These are phyloP conservation scores for Apiotrichum porosum DNA, from an alignment of 1,284 basidiomycete genomes.

Conservation along the genomic window DNA sequence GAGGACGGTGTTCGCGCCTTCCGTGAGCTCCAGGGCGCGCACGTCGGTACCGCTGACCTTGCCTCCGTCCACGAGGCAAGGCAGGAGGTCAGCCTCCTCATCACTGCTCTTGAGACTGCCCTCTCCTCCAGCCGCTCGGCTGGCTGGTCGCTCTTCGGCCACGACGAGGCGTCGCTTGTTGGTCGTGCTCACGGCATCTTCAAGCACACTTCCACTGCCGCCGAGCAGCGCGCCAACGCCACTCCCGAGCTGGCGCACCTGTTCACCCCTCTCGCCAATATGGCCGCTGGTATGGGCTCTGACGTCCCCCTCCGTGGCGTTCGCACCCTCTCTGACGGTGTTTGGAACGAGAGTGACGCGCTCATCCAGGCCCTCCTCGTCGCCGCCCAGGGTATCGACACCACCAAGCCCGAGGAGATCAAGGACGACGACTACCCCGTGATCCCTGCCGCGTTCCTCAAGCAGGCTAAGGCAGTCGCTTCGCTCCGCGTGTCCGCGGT, in stretches of 20 bases:
- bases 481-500: slow-evolving; percentile 41
- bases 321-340: slow-evolving; percentile 4
- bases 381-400: slow-evolving; percentile 59
- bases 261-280: slow-evolving; percentile 52
- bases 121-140: slow-evolving; percentile 18
- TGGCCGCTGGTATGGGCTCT: slow-evolving; percentile 47
- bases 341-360: slow-evolving; percentile 41
- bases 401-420: neutral
- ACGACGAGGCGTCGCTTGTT: slow-evolving; percentile 21
- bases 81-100: slow-evolving; percentile 21
- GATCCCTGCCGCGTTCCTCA: slow-evolving; percentile 28
- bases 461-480: slow-evolving; percentile 21
- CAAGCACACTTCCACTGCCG: slow-evolving; percentile 1
- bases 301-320: slow-evolving; percentile 1
- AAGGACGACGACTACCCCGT: slow-evolving; percentile 40
- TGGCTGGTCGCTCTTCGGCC: slow-evolving; percentile 24
- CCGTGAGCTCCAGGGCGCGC: slow-evolving; percentile 31
- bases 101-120: slow-evolving; percentile 20
- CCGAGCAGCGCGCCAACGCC: slow-evolving; percentile 5
- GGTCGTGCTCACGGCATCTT: slow-evolving; percentile 8
- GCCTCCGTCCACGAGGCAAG: slow-evolving; percentile 24
- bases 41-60: slow-evolving; percentile 21
- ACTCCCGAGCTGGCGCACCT: slow-evolving; percentile 54
- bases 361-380: slow-evolving; percentile 63
- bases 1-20: slow-evolving; percentile 32